Evolutionary conservation across 148 eudicot species (phyloP).

Genomic region (Rhododendron ferrugineum): DNA sequence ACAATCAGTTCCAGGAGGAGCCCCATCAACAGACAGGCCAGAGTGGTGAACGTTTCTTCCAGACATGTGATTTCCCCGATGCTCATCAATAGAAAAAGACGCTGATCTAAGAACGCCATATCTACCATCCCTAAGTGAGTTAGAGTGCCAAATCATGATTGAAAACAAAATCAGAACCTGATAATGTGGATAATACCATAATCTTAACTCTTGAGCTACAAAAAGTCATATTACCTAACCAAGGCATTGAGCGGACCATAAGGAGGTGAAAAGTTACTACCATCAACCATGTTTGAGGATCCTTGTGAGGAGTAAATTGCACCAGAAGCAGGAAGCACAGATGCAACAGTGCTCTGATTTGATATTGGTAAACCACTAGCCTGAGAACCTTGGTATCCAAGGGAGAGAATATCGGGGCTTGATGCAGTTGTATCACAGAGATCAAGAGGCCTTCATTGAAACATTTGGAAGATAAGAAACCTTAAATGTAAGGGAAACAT

Average conservation of each 20-base stretch:
- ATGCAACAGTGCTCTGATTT: conserved; percentile 26
- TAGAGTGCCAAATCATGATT: not conserved
- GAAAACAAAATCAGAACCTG: not conserved
- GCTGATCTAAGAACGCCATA: conserved; percentile 56
- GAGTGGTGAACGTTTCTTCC: conserved; percentile 61
- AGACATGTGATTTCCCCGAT: conserved; percentile 59
- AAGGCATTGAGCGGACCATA: conserved; percentile 33
- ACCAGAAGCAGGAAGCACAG: conserved; percentile 28
- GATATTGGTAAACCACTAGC: conserved; percentile 25
- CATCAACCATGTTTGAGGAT: conserved; percentile 25
- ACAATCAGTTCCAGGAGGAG: conserved; percentile 58
- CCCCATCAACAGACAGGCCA: conserved; percentile 46
- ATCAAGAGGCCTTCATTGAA: conserved; percentile 75
- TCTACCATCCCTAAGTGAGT: conserved; percentile 53
- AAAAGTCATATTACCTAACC: conserved; percentile 42
- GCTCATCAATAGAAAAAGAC: conserved; percentile 67
- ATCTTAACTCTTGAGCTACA: not conserved
- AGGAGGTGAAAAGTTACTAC: conserved; percentile 30
- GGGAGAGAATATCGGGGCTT: conserved; percentile 52
- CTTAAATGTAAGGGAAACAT: conserved; percentile 9
- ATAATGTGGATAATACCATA: not conserved
- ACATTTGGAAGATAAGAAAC: not conserved
- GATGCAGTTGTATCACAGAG: conserved; percentile 62
- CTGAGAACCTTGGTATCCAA: conserved; percentile 54
- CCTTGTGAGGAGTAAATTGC: conserved; percentile 28